Conservation (phyloP, 148 eudicot species). For the Rhododendron henanense region DNA sequence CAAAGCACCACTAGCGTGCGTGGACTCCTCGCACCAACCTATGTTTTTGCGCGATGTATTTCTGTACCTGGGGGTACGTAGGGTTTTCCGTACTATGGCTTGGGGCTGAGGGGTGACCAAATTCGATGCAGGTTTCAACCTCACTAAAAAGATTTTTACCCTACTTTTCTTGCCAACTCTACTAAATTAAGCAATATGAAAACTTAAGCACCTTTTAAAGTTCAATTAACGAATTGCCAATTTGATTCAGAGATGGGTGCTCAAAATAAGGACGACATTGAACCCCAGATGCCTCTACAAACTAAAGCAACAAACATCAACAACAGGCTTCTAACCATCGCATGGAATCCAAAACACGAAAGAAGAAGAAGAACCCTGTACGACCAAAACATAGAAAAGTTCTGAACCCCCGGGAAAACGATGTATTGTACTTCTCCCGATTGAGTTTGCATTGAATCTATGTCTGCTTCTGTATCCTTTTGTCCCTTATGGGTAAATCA, state of each 20-base stretch:
- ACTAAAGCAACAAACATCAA: neutral
- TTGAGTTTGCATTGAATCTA: constrained; percentile 18
- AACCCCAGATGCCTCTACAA: constrained; percentile 7
- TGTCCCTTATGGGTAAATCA: constrained; percentile 74
- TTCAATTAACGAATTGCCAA: neutral
- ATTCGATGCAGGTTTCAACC: neutral
- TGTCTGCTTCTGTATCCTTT: constrained; percentile 61
- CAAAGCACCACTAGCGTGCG: neutral
- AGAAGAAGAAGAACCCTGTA: neutral
- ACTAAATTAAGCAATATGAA: neutral
- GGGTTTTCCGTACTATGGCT: neutral
- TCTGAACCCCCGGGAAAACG: neutral
- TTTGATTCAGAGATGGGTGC: neutral
- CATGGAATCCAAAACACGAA: neutral
- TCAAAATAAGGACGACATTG: neutral
- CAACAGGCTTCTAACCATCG: neutral
- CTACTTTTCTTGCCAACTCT: neutral
- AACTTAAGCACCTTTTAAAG: neutral
- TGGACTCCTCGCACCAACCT: neutral
- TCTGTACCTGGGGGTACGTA: neutral
- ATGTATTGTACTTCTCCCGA: neutral
- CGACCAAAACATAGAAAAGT: neutral
- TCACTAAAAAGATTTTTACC: neutral
- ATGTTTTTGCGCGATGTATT: neutral
- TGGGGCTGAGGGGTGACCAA: neutral